A percentile compares a stretch with the other conserved stretches of the same genome.
These are phyloP conservation scores for Botrytis sinoallii DNA, from an alignment of 2,329 filamentous ascomycete genomes.

Conservation along the genomic window DNA sequence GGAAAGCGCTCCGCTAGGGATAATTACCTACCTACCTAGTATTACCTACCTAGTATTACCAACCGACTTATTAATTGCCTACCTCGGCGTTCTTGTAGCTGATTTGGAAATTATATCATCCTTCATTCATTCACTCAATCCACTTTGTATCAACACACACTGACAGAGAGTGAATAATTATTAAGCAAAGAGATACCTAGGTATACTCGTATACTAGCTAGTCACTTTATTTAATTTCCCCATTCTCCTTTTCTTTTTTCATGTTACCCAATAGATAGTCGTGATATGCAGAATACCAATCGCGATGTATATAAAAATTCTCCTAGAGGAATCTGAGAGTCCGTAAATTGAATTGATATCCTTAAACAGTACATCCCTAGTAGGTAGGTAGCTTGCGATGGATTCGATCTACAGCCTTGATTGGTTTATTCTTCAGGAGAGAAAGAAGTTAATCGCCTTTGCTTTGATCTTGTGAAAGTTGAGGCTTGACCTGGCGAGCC, in stretches of 20 bases:
- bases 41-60: too few species aligned
- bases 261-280: not conserved
- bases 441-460: not conserved
- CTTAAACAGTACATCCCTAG: not conserved
- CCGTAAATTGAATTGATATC: not conserved
- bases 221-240: not conserved
- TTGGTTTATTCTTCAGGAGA: not conserved
- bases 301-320: not conserved
- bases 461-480: not conserved
- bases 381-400: not conserved
- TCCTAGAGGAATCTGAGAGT: not conserved
- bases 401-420: not conserved
- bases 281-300: not conserved
- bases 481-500: not conserved
- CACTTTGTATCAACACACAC: not conserved
- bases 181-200: too few species aligned
- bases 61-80: not conserved
- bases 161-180: not conserved
- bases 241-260: not conserved
- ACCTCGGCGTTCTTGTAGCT: slow-evolving; percentile 1
- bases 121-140: not conserved
- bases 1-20: not conserved
- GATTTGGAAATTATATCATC: not conserved
- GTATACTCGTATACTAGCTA: not conserved
- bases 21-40: not conserved